These are phyloP conservation scores for Ceratobasidium sp. DNA, from an alignment of 1,284 basidiomycete species.

Conservation along the genomic window DNA sequence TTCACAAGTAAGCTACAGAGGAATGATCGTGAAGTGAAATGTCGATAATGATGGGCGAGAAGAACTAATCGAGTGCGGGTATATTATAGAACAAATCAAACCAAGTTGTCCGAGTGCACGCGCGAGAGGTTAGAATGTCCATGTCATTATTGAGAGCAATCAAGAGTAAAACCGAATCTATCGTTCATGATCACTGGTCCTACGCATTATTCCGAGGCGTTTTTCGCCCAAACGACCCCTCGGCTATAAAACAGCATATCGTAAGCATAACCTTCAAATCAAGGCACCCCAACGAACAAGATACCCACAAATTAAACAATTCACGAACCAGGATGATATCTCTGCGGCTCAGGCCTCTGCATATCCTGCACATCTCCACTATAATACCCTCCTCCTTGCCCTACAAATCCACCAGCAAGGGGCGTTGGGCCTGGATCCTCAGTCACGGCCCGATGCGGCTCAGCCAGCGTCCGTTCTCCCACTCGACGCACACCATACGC, in stretches of 20 bases:
- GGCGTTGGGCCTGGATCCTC: conserved; percentile 62
- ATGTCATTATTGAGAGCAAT: conserved; percentile 19
- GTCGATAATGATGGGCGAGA: background rate
- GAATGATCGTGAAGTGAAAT: conserved; percentile 34
- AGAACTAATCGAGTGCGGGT: conserved; percentile 39
- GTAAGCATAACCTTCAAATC: background rate
- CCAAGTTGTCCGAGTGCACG: conserved; percentile 27
- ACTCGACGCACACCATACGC: conserved; percentile 44
- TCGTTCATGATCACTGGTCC: conserved; percentile 24
- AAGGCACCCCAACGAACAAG: conserved; percentile 44
- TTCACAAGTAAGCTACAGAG: conserved; percentile 44
- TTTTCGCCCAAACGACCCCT: conserved; percentile 68
- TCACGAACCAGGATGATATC: conserved; percentile 69
- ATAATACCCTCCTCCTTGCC: conserved; percentile 13
- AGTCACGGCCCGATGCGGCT: conserved; percentile 37
- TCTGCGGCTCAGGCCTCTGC: conserved; percentile 60
- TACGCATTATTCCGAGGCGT: conserved; percentile 59
- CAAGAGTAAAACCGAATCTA: conserved; percentile 10
- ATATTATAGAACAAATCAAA: conserved; percentile 29
- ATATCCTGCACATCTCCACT: background rate
- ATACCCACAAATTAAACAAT: conserved; percentile 51
- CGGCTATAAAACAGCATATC: conserved; percentile 58
- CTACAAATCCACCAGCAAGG: conserved; percentile 41
- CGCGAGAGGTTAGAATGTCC: conserved; percentile 24
- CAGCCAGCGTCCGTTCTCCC: conserved; percentile 26